phyloP scores from a whole-genome alignment of 2,329 filamentous ascomycete genomes.

The Zelopaecilomyces penicillatus region DNA sequence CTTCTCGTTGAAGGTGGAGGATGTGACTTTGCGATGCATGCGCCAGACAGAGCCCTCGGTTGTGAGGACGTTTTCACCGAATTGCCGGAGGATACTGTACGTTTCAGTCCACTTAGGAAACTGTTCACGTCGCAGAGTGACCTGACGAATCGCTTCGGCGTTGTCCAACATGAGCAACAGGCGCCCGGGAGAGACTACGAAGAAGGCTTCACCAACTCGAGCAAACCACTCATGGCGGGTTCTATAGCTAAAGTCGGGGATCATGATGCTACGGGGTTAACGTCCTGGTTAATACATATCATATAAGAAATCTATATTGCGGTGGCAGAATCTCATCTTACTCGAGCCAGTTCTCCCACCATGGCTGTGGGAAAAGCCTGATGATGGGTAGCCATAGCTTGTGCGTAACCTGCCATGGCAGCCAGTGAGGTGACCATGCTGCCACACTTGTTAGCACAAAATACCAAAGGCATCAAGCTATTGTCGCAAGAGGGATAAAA shows the following conservation, averaged over 20 bases:
- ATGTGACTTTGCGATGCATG: constrained; percentile 62
- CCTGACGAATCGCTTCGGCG: constrained; percentile 56
- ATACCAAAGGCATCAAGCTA: not conserved
- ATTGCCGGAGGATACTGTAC: constrained; percentile 34
- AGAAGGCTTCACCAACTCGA: constrained; percentile 52
- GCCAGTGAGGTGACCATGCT: constrained; percentile 43
- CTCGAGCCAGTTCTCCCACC: constrained; percentile 52
- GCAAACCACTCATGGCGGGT: constrained; percentile 49
- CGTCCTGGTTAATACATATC: not conserved
- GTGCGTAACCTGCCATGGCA: constrained; percentile 48
- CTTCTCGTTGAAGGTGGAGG: constrained; percentile 67
- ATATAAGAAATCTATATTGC: not conserved
- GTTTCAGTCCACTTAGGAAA: constrained; percentile 46
- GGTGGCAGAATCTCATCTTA: constrained; percentile 27
- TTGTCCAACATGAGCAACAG: constrained; percentile 51
- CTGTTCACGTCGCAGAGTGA: constrained; percentile 57
- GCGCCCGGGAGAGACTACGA: constrained; percentile 51
- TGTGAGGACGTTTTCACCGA: constrained; percentile 63
- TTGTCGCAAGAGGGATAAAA: not conserved
- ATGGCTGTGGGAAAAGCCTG: constrained; percentile 42
- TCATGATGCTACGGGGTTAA: constrained; percentile 35
- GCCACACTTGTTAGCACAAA: constrained; percentile 2
- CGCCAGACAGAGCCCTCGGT: constrained; percentile 64
- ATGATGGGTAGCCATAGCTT: constrained; percentile 48
- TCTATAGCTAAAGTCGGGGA: constrained; percentile 53